These are phyloP conservation scores for Penicillium soppii DNA, from an alignment of 495 filamentous ascomycete genomes.

Conservation along the genomic window DNA sequence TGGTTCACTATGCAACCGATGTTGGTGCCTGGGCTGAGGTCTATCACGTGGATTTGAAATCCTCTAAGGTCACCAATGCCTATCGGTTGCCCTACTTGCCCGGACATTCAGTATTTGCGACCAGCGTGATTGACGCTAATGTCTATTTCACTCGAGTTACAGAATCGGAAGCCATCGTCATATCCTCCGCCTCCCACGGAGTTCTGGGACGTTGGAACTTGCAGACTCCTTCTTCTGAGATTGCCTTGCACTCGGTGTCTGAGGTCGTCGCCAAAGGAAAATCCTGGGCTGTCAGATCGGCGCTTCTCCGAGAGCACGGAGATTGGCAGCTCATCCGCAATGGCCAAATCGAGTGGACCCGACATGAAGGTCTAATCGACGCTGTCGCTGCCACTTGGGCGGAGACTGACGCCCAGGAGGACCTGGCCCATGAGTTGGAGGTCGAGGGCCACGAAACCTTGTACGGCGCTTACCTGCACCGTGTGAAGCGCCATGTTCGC, in stretches of 20 bases:
- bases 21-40: slow-evolving; percentile 79
- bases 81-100: slow-evolving; percentile 70
- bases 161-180: slow-evolving; percentile 64
- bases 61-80: slow-evolving; percentile 62
- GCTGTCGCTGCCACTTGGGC: slow-evolving; percentile 76
- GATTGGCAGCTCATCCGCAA: slow-evolving; percentile 85
- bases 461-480: slow-evolving; percentile 78
- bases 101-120: slow-evolving; percentile 73
- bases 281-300: slow-evolving; percentile 74
- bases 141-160: slow-evolving; percentile 86
- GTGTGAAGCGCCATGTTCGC: slow-evolving; percentile 74
- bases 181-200: slow-evolving; percentile 75
- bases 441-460: slow-evolving; percentile 82
- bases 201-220: slow-evolving; percentile 71
- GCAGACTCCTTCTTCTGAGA: slow-evolving; percentile 36
- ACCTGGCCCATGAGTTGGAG: slow-evolving; percentile 75
- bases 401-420: slow-evolving; percentile 65
- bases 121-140: slow-evolving; percentile 72
- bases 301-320: slow-evolving; percentile 65
- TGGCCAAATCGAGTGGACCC: slow-evolving; percentile 75
- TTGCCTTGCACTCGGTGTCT: slow-evolving; percentile 65
- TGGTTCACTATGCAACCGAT: slow-evolving; percentile 76
- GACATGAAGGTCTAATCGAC: slow-evolving; percentile 76
- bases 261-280: slow-evolving; percentile 73
- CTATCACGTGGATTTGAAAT: slow-evolving; percentile 74